Evolutionary conservation across 2,329 filamentous ascomycete genomes (phyloP).

Genomic region (Aspergillus oerlinghausenensis): DNA sequence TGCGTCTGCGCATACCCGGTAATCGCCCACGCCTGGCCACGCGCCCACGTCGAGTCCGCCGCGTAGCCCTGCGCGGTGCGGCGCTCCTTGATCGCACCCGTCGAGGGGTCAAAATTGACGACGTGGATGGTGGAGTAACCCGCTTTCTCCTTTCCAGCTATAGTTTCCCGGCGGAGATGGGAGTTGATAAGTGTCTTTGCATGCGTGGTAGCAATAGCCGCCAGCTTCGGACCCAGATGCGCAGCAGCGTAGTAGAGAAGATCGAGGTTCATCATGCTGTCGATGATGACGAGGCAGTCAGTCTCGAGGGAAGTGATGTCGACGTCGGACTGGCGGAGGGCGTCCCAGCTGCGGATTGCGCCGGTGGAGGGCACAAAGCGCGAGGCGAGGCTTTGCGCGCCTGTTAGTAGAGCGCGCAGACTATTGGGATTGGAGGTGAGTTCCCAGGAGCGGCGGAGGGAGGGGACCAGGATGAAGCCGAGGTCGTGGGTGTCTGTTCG

Average conservation of each 20-base stretch:
- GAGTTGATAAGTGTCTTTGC: constrained; percentile 33
- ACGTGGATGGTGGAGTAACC: constrained; percentile 18
- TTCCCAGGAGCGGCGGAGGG: constrained; percentile 46
- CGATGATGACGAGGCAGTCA: constrained; percentile 42
- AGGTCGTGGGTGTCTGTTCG: constrained; percentile 53
- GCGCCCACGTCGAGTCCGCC: constrained; percentile 18
- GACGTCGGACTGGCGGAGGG: constrained; percentile 10
- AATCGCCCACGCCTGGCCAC: constrained; percentile 24
- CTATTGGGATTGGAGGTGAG: constrained; percentile 26
- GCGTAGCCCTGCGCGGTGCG: constrained; percentile 20
- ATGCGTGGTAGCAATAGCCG: constrained; percentile 36
- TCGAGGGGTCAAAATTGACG: constrained; percentile 16
- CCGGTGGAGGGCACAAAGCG: constrained; percentile 34
- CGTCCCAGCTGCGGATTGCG: constrained; percentile 35
- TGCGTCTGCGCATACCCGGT: constrained; percentile 39
- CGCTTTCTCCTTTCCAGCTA: constrained; percentile 5
- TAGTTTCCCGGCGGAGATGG: constrained; percentile 29
- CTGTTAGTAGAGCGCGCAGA: constrained; percentile 10
- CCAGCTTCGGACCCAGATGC: constrained; percentile 22
- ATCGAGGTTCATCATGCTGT: constrained; percentile 41
- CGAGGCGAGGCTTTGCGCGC: constrained; percentile 24
- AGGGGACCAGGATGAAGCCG: constrained; percentile 50
- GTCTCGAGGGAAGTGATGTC: constrained; percentile 29
- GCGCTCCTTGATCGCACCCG: constrained; percentile 12
- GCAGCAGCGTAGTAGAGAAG: constrained; percentile 36